phyloP scores from a whole-genome alignment of 2,329 filamentous ascomycete species.

The Coniochaeta sp. region DNA sequence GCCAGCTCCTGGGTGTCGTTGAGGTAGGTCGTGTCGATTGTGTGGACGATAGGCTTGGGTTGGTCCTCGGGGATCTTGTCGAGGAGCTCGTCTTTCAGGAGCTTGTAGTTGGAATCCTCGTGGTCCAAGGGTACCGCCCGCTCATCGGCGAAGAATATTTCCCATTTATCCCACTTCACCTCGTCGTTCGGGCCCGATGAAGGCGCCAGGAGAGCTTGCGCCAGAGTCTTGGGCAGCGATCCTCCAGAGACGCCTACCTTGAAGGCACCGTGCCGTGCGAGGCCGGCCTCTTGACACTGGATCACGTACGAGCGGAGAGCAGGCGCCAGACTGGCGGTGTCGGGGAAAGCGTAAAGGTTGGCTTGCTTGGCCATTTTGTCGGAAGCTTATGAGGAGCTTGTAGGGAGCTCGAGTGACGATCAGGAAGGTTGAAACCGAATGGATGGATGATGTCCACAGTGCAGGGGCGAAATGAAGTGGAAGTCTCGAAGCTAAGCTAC shows the following conservation, averaged over 20 bases:
- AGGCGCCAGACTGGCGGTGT: conserved; percentile 60
- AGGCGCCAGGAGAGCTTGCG: conserved; percentile 68
- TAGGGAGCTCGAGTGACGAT: not conserved
- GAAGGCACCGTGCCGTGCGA: conserved; percentile 76
- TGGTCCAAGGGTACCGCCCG: conserved; percentile 88
- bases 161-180: conserved; percentile 79
- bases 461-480: not conserved
- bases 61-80: conserved; percentile 71
- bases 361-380: conserved; percentile 48
- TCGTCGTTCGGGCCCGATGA: conserved; percentile 47
- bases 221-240: conserved; percentile 82
- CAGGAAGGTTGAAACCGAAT: not conserved
- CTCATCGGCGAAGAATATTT: conserved; percentile 98
- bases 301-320: conserved; percentile 79
- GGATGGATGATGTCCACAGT: not conserved
- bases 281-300: conserved; percentile 69
- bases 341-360: conserved; percentile 75
- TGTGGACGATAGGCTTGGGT: conserved; percentile 64
- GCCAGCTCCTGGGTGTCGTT: conserved; percentile 86
- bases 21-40: conserved; percentile 60
- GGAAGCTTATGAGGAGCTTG: too few species aligned
- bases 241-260: conserved; percentile 91
- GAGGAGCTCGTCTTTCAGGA: conserved; percentile 80
- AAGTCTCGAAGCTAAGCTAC: not conserved
- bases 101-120: conserved; percentile 86